These are phyloP conservation scores for Diaporthe humulicola DNA, from an alignment of 2,329 filamentous ascomycete genomes.

Conservation along the genomic window DNA sequence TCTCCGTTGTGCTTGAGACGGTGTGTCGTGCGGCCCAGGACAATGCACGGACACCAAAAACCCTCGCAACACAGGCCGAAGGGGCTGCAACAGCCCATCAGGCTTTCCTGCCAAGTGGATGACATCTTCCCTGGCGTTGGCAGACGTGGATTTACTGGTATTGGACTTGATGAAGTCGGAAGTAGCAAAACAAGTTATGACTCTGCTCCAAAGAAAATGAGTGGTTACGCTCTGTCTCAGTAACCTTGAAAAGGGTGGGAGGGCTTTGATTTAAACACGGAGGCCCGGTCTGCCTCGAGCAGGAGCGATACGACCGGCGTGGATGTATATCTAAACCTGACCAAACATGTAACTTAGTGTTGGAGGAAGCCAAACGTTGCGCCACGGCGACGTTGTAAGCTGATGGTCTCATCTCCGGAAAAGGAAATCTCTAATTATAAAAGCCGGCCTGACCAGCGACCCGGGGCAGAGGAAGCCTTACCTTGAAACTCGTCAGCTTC, in stretches of 20 bases:
- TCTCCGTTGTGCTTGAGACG: constrained; percentile 30
- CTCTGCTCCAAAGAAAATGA: too few species aligned
- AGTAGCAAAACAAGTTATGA: too few species aligned
- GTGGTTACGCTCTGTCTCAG: too few species aligned
- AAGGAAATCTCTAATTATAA: background rate
- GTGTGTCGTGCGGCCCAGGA: constrained; percentile 33
- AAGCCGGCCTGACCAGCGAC: background rate
- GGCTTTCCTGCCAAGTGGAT: background rate
- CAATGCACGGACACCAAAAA: constrained; percentile 33
- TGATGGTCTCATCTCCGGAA: background rate
- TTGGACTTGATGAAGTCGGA: too few species aligned
- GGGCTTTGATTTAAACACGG: background rate
- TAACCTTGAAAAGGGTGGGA: too few species aligned
- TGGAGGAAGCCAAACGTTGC: background rate
- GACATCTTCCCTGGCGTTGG: background rate
- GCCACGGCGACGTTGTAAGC: background rate
- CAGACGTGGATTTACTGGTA: background rate
- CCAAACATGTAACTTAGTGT: background rate
- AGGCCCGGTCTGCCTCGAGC: background rate
- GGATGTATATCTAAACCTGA: background rate
- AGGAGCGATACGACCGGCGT: background rate
- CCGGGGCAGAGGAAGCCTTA: background rate
- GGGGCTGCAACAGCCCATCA: constrained; percentile 11
- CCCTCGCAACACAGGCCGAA: constrained; percentile 33
- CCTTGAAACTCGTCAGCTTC: constrained; percentile 11